Evolutionary conservation across 495 filamentous ascomycete species (phyloP), one percentile per base, ranked within the genome.

Genomic region (Aspergillus hancockii): DNA sequence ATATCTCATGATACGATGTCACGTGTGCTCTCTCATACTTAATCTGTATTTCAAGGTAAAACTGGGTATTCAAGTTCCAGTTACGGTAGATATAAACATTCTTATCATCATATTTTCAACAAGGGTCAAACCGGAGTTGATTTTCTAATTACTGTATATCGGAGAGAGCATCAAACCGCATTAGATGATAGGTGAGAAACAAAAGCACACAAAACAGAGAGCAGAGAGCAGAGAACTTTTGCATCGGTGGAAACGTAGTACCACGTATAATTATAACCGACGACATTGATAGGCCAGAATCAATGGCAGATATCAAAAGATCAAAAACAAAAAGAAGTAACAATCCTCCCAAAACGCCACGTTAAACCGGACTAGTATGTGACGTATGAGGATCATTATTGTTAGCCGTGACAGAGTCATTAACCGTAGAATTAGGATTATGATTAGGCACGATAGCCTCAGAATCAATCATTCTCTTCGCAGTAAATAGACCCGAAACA

Each of bases 401-500:
- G 22, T 19, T n/a, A 21, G 52, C 16, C 18, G 32, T 23, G 4
- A 28, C 53, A 41, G 40, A 7, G 51, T 51, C 54, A n/a, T 38
- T 18, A 23, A 18, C 34, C 22, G 40, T 40, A 50, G 46, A 43
- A 59, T 53, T 53, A 59, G 57, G 45, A 59, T 45, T 53, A 59
- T 18, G 19, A 28, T 21, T n/a, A 25, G 49, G 13, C 13, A 3
- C 45, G 32, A 49, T 66, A 23, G 60, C 49, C 32, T 40, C 58
- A 52, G 64, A 54, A 36, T 90, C 77, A 46, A 90, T 86, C 80
- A 85, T 89, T 68, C 85, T 78, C 81, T 88, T 94, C 55, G 94
- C 94, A 21, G 94, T 98, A 30, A 92, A 93, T 43, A 96, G 61
- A 14, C 94, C 94, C 14, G 80, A 83, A 45, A 95, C 80, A 25